A percentile compares a stretch with the other conserved stretches of the same genome.
phyloP scores from a whole-genome alignment of 106 monocot genomes.

The Triglochin maritima region DNA sequence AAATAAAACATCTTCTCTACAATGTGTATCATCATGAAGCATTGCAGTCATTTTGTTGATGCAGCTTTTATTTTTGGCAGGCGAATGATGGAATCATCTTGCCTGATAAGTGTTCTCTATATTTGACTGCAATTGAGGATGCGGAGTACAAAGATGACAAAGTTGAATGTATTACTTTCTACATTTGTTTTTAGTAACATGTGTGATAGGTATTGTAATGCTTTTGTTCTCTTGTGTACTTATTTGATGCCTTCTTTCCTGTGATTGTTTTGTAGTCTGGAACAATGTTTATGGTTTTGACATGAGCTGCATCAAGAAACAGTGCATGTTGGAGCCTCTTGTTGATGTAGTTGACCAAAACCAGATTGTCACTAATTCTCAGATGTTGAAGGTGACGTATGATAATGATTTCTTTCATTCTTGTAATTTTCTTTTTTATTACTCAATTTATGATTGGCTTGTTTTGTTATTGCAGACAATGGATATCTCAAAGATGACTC shows the following conservation, averaged over 20 bases:
- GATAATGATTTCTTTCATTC: not conserved
- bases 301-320: constrained; percentile 96
- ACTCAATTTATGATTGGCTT: not conserved
- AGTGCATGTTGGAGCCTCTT: constrained; percentile 82
- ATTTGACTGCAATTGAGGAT: constrained; percentile 93
- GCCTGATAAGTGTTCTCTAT: constrained; percentile 79
- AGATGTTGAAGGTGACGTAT: constrained; percentile 57
- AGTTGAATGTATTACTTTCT: constrained; percentile 56
- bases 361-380: constrained; percentile 79
- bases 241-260: not conserved
- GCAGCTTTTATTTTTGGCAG: constrained; percentile 14
- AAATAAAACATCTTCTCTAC: no score
- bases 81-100: constrained; percentile 59
- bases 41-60: no score
- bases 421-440: not conserved
- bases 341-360: constrained; percentile 85
- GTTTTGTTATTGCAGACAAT: constrained; percentile 41
- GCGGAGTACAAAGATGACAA: constrained; percentile 94
- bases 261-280: constrained; percentile 55
- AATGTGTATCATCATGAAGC: no score
- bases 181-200: not conserved
- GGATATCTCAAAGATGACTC: constrained; percentile 44
- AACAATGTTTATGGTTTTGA: constrained; percentile 88
- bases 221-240: not conserved
- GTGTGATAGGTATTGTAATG: not conserved